These are phyloP conservation scores for Inosperma sp. DNA, from an alignment of 768 basidiomycete species.

Conservation along the genomic window DNA sequence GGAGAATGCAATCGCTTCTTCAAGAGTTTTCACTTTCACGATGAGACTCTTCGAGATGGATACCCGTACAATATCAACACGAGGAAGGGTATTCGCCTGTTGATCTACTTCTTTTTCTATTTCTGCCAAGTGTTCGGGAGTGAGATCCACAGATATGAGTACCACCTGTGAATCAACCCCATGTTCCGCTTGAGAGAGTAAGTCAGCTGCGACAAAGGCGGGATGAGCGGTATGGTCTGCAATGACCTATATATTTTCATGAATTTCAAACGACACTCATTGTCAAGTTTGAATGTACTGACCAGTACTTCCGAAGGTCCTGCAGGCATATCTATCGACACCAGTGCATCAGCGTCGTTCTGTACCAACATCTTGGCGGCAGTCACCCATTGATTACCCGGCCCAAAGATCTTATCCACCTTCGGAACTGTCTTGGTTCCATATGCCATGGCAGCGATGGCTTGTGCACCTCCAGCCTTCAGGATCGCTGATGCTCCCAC, in stretches of 20 bases:
- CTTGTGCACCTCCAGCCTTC: constrained; percentile 95
- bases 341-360: constrained; percentile 94
- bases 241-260: constrained; percentile 63
- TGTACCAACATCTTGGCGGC: constrained; percentile 99
- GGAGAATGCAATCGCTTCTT: constrained; percentile 82
- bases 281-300: constrained; percentile 29
- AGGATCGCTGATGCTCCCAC: constrained; percentile 88
- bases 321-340: constrained; percentile 98
- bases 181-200: constrained; percentile 97
- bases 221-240: constrained; percentile 85
- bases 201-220: constrained; percentile 91
- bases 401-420: constrained; percentile 99
- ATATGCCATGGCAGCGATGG: constrained; percentile 93
- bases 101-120: constrained; percentile 83
- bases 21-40: constrained; percentile 59
- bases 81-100: constrained; percentile 81
- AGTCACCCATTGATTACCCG: constrained; percentile 99
- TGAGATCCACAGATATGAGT: constrained; percentile 73
- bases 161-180: constrained; percentile 98
- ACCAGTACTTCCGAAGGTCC: constrained; percentile 97
- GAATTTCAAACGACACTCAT: background rate
- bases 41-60: constrained; percentile 90
- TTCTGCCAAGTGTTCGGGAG: constrained; percentile 53
- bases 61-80: constrained; percentile 86
- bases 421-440: constrained; percentile 94